Evolutionary conservation across 768 basidiomycete species (phyloP).

Genomic region (Leccinum uliginosum): DNA sequence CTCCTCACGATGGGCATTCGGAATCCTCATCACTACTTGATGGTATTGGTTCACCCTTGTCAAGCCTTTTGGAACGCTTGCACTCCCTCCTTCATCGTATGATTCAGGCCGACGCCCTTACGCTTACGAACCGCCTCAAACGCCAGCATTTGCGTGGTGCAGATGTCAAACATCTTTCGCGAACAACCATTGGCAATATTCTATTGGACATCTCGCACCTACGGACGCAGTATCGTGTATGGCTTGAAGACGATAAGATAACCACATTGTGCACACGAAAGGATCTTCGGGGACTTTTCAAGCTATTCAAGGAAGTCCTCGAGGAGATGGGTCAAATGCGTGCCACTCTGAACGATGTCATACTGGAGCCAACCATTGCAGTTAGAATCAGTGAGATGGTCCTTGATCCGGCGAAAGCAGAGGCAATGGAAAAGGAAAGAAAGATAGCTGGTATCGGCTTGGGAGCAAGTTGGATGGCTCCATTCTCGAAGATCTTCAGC

Average conservation of each 20-base stretch:
- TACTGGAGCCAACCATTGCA: slow-evolving; percentile 82
- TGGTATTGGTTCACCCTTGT: slow-evolving; percentile 44
- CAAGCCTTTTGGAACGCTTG: slow-evolving; percentile 60
- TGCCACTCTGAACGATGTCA: slow-evolving; percentile 80
- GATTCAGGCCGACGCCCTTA: slow-evolving; percentile 75
- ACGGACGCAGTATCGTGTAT: slow-evolving; percentile 67
- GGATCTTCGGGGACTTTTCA: slow-evolving; percentile 80
- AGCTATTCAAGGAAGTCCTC: slow-evolving; percentile 80
- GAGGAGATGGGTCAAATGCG: slow-evolving; percentile 79
- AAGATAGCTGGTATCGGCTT: slow-evolving; percentile 30
- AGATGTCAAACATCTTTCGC: slow-evolving; percentile 83
- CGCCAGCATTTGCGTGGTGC: slow-evolving; percentile 84
- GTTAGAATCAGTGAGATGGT: slow-evolving; percentile 65
- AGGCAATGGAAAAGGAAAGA: slow-evolving; percentile 34
- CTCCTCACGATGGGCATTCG: slow-evolving; percentile 58
- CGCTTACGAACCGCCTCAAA: slow-evolving; percentile 84
- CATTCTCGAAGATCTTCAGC: slow-evolving; percentile 77
- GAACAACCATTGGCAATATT: slow-evolving; percentile 72
- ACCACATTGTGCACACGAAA: slow-evolving; percentile 62
- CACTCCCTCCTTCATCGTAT: slow-evolving; percentile 59
- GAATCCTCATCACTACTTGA: slow-evolving; percentile 72
- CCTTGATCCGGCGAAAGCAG: slow-evolving; percentile 53
- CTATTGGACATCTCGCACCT: slow-evolving; percentile 64
- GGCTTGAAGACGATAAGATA: slow-evolving; percentile 71
- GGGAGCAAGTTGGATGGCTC: slow-evolving; percentile 73